Percentiles rank a stretch among this genome's conserved stretches.
Conservation (phyloP, 1,284 basidiomycete genomes). For the Vanrija sp. region DNA sequence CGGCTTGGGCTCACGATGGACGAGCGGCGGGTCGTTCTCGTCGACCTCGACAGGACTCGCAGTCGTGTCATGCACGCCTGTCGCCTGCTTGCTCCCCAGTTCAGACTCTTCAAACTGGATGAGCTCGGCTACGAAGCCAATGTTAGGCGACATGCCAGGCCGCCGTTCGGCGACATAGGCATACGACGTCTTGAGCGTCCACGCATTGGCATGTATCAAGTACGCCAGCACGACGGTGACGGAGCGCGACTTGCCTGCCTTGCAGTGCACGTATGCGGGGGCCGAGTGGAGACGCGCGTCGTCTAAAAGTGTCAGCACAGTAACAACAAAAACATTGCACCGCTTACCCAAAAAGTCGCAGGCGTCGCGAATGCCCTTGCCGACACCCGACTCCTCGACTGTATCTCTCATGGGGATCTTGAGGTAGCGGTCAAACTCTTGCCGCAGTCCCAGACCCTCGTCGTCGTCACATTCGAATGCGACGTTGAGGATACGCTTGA, state of each 20-base stretch:
- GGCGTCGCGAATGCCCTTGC: slow-evolving; percentile 73
- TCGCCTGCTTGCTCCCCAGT: slow-evolving; percentile 67
- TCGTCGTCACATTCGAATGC: slow-evolving; percentile 85
- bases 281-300: slow-evolving; percentile 82
- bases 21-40: slow-evolving; percentile 8
- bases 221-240: slow-evolving; percentile 98
- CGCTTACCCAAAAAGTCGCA: slow-evolving; percentile 77
- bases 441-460: slow-evolving; percentile 62
- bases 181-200: slow-evolving; percentile 88
- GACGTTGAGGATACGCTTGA: slow-evolving; percentile 84
- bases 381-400: slow-evolving; percentile 88
- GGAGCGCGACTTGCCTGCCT: slow-evolving; percentile 90
- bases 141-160: slow-evolving; percentile 92
- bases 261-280: slow-evolving; percentile 93
- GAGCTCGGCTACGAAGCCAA: slow-evolving; percentile 93
- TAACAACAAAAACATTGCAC: slow-evolving; percentile 1
- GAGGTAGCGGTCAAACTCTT: slow-evolving; percentile 73
- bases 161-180: slow-evolving; percentile 84
- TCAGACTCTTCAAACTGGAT: slow-evolving; percentile 94
- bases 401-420: slow-evolving; percentile 90
- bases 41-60: too few relatives aligned
- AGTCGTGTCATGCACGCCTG: slow-evolving; percentile 10
- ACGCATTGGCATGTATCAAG: slow-evolving; percentile 92
- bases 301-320: slow-evolving; percentile 54
- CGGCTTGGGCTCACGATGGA: slow-evolving; percentile 42